Base-by-base conservation (phyloP, 2,329 filamentous ascomycete species). In the Macrophomina tecta region DNA sequence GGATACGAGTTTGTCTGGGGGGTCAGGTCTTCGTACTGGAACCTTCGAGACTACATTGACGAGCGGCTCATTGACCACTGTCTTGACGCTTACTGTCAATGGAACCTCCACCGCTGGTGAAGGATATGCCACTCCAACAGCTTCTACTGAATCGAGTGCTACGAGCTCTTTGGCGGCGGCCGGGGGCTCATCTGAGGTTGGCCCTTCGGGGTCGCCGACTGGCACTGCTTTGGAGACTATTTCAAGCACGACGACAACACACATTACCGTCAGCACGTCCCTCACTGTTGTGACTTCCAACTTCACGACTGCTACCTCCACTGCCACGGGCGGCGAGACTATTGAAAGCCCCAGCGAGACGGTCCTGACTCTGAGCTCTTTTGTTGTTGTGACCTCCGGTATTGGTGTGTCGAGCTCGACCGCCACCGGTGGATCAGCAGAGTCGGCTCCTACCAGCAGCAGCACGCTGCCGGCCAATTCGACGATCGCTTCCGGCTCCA, bases 161-260 rank as follows among this genome's bases (percentile, higher is more conserved):
- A 36, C 42, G 30, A n/a, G 28, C 8, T 34, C 42, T 8, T 61
- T 38, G 3, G 48, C 56, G 8, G 55, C 69, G 0, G 70, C 68
- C 11, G 69, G 70, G 11, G 67, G 56, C n/a, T 40, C 23, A 9
- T 70, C 70, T 14, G 67, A 69, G 16, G 55, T 40, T 11, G 46
- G 60, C 40, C 49, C 42, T 32, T 30, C 66, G 7, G 68, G 68
- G 0, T 52, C 68, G 14, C 42, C 53, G 9, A 64, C 68, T 42
- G 63, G 55, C 38, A 36, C 67, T 49, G 40, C 56, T 18, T 58
- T 68, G 66, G 42, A n/a, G 18, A 16, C 45, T 5, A 49, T 36
- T 63, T 53, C 46, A 3, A 14, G 46, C 46, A 62, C 49, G 11
- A 28, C 16, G 42, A 40, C 48, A 51, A 64, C 45, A 18, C 14